Evolutionary conservation across 78 protist genomes (phyloP).

Genomic region (Reticulomyxa filosa): DNA sequence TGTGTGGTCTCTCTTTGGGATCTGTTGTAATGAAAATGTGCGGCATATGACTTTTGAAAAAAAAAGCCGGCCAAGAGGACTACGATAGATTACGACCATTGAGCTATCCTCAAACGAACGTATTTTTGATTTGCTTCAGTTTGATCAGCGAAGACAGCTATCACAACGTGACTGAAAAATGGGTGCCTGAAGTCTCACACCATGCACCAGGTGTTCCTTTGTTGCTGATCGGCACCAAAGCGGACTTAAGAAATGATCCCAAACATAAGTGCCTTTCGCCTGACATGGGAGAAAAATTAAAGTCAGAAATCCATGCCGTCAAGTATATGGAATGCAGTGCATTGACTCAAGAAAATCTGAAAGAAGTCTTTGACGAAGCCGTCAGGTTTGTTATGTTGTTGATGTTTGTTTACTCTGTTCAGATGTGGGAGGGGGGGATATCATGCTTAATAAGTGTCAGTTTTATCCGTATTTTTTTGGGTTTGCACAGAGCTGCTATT

Average conservation of each 20-base stretch:
- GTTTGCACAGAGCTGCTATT: too few relatives aligned
- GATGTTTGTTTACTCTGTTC: too few relatives aligned
- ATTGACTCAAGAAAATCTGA: constrained; percentile 32
- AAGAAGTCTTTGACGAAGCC: too few relatives aligned
- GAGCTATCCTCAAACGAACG: constrained; percentile 57
- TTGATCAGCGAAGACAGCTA: constrained; percentile 39
- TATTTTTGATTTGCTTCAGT: constrained; percentile 66
- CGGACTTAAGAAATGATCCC: constrained; percentile 47
- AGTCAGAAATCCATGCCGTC: constrained; percentile 41
- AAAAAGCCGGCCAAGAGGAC: constrained; percentile 65
- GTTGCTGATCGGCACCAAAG: constrained; percentile 70
- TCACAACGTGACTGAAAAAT: constrained; percentile 41
- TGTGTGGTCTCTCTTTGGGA: too few relatives aligned
- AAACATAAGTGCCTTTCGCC: not conserved
- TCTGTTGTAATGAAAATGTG: too few relatives aligned
- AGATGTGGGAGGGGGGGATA: too few relatives aligned
- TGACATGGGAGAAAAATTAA: not conserved
- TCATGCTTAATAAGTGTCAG: too few relatives aligned
- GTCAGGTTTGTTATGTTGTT: too few relatives aligned
- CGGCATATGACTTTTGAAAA: too few relatives aligned
- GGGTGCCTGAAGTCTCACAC: constrained; percentile 60
- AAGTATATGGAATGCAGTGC: constrained; percentile 79
- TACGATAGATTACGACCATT: constrained; percentile 85
- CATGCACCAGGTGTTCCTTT: constrained; percentile 55
- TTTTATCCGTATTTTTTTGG: too few relatives aligned